Evolutionary conservation across 306 rosid genomes (phyloP).

Genomic region (Prunus campanulata): DNA sequence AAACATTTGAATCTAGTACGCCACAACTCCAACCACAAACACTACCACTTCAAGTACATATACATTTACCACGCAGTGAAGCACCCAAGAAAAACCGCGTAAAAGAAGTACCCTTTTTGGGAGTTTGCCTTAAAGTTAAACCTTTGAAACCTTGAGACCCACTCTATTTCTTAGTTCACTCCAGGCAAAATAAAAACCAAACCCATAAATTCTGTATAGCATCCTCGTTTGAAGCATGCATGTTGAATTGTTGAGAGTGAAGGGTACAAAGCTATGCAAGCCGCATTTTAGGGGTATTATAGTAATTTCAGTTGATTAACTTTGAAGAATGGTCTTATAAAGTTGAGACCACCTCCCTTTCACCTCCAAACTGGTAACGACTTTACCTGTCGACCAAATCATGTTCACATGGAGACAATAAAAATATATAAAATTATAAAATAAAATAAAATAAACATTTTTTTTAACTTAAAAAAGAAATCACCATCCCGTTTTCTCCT

Average conservation of each 20-base stretch:
- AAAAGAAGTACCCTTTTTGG: no score
- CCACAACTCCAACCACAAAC: no score
- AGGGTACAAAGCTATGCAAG: slow-evolving; percentile 8
- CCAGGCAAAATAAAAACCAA: background rate
- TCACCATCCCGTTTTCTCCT: background rate
- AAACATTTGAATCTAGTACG: no score
- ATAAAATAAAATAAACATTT: background rate
- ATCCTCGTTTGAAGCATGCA: slow-evolving; percentile 2
- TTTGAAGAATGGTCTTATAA: slow-evolving; percentile 33
- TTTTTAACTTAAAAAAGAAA: background rate
- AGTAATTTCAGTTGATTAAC: background rate
- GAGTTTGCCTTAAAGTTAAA: no score
- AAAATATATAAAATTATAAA: background rate
- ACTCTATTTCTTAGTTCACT: no score
- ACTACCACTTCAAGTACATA: no score
- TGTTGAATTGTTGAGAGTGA: background rate
- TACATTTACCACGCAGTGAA: no score
- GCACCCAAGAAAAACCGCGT: no score
- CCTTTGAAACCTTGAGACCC: no score
- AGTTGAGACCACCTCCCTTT: slow-evolving; percentile 37
- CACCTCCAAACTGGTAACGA: slow-evolving; percentile 54
- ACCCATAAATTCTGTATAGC: background rate
- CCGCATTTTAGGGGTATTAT: slow-evolving; percentile 23
- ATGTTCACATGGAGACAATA: slow-evolving; percentile 13
- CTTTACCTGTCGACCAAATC: slow-evolving; percentile 55